Base-by-base conservation (phyloP, 805 yeast genomes). In the Ogataea angusta region DNA sequence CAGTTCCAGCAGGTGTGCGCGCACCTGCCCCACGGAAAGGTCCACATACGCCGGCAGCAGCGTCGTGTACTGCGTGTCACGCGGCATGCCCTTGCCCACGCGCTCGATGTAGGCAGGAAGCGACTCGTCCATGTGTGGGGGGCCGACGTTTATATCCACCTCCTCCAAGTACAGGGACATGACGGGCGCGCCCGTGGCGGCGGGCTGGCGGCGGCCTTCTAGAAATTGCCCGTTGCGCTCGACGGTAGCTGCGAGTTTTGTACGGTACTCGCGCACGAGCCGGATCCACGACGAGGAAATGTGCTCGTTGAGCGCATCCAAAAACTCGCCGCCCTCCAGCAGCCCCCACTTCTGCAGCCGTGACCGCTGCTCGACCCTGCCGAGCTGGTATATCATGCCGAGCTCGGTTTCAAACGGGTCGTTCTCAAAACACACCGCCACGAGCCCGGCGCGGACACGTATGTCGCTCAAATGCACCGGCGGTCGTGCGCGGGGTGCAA, bases 1-100 rank as follows among this genome's bases (percentile, higher is more conserved):
- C 55, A 84, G 88, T 54, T 90, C 98, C 40, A 93, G 68, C 45
- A 90, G 51, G 56, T 85, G 91, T 52, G 80, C 71, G 44, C 93
- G 65, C 10, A 81, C 57, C 52, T 87, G 95, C 3, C 66, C 63
- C 27, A 85, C 66, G 12, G 64, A 68, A 36, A 85, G 64, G 40
- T 80, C 76, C 10, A 84, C 30, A 57, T 67, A 66, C 40, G 80
- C 52, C 0, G 97, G 97, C 2, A 89, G 53, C 56, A 82, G 57
- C 14, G 85, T 68, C 1, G 91, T 78, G 58, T 78, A 90, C 37
- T 69, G 56, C 0, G 88, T 77, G 42, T 83, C 86, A 38, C 57
- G 54, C 0, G 98, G 97, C 10, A 83, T 75, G 0, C 93, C 95
- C 56, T 88, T 89, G 2, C 97, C 98, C 6, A 84, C 68, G 5